phyloP scores from a whole-genome alignment of 192 early-diverging fungal species.

The Coemansia sp. region DNA sequence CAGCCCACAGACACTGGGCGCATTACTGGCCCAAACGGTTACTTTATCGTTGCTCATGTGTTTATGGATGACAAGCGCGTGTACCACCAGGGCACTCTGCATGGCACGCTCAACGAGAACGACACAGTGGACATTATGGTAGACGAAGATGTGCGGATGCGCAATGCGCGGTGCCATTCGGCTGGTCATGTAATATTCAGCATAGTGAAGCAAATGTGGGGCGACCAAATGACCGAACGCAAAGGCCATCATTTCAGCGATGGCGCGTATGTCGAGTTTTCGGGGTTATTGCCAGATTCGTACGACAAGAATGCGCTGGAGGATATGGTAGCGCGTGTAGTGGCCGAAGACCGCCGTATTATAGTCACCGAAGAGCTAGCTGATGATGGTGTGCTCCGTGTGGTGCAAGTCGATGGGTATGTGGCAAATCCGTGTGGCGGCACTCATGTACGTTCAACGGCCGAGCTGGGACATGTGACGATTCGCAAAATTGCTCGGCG shows the following conservation, averaged over 20 bases:
- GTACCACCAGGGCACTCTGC: conserved; percentile 17
- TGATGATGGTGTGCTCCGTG: background rate
- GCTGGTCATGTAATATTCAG: conserved; percentile 32
- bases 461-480: conserved; percentile 11
- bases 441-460: conserved; percentile 22
- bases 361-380: background rate
- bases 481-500: conserved; percentile 25
- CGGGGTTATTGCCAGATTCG: conserved; percentile 12
- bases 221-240: conserved; percentile 17
- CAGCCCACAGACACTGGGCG: conserved; percentile 28
- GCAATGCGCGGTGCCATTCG: conserved; percentile 32
- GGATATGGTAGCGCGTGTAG: conserved; percentile 6
- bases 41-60: conserved; percentile 6
- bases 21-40: background rate
- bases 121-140: conserved; percentile 3
- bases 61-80: conserved; percentile 10
- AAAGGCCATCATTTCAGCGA: conserved; percentile 34
- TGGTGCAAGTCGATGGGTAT: conserved; percentile 15
- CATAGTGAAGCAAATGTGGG: conserved; percentile 15
- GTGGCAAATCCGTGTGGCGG: conserved; percentile 24
- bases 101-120: background rate
- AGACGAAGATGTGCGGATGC: conserved; percentile 11
- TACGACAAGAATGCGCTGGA: conserved; percentile 8
- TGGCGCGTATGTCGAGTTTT: conserved; percentile 34
- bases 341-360: background rate